Percentiles rank a stretch among this genome's conserved stretches.
phyloP scores from a whole-genome alignment of 495 filamentous ascomycete species.

The Extremus antarcticus region DNA sequence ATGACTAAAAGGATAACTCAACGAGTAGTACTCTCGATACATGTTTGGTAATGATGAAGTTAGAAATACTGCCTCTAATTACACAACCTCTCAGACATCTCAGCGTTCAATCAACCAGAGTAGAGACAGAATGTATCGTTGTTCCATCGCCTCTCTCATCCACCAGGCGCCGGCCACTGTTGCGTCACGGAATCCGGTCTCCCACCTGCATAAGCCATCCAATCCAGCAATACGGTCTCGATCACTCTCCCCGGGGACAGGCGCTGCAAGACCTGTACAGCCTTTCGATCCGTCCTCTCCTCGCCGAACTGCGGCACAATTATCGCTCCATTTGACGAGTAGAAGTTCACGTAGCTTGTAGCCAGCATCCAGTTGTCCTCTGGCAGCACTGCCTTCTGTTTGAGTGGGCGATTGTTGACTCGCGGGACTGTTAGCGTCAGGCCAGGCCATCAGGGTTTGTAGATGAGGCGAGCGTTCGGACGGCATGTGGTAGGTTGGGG shows the following conservation, averaged over 20 bases:
- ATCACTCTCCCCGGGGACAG: background rate
- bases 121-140: too few species aligned
- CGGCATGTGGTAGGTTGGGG: background rate
- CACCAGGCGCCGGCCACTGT: background rate
- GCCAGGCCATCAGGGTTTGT: background rate
- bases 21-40: too few species aligned
- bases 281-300: background rate
- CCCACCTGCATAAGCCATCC: background rate
- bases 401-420: background rate
- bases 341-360: background rate
- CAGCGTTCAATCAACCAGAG: too few species aligned
- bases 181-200: background rate
- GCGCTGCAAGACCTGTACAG: background rate
- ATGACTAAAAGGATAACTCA: too few species aligned
- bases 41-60: too few species aligned
- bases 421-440: background rate
- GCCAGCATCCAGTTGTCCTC: too few species aligned
- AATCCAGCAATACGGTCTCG: background rate
- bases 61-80: too few species aligned
- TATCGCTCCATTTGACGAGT: background rate
- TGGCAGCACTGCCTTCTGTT: too few species aligned
- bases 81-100: too few species aligned
- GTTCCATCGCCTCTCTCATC: too few species aligned
- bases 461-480: background rate
- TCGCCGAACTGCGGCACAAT: background rate